A percentile compares a stretch with the other conserved stretches of the same genome.
phyloP scores from a whole-genome alignment of 1,284 basidiomycete genomes.

The Psilocybe mexicana region DNA sequence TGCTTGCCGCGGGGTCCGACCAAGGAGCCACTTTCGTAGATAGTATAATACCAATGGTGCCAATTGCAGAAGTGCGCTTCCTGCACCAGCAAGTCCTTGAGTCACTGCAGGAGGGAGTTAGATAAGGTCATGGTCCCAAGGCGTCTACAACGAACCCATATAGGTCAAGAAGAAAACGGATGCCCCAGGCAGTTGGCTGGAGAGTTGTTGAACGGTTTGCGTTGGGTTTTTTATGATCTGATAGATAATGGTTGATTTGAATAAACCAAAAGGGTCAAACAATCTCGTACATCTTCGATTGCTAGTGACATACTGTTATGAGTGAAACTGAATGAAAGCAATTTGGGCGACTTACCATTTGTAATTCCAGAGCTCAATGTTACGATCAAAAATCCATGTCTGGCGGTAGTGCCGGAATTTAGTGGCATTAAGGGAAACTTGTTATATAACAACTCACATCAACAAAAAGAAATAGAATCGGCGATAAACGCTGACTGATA shows the following conservation, averaged over 20 bases:
- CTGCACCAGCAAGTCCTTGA: constrained; percentile 57
- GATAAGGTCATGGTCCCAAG: background rate
- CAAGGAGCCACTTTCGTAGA: constrained; percentile 56
- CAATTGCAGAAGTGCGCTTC: constrained; percentile 61
- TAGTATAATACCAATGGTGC: constrained; percentile 66
- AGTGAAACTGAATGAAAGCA: background rate
- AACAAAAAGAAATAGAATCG: constrained; percentile 78
- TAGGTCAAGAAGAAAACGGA: constrained; percentile 83
- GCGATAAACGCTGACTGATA: constrained; percentile 75
- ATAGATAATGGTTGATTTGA: background rate
- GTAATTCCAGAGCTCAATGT: constrained; percentile 69
- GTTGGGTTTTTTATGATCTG: constrained; percentile 55
- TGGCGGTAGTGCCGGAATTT: constrained; percentile 15
- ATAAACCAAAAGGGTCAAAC: background rate
- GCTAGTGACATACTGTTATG: constrained; percentile 14
- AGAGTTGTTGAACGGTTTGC: constrained; percentile 50
- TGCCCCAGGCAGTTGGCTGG: constrained; percentile 64
- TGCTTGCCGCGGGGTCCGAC: constrained; percentile 55
- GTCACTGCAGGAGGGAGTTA: constrained; percentile 34
- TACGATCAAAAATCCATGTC: constrained; percentile 68
- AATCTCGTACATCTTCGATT: constrained; percentile 26
- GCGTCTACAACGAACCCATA: constrained; percentile 41
- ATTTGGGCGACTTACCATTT: constrained; percentile 26
- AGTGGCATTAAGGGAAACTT: background rate
- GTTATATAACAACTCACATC: constrained; percentile 45